These are phyloP conservation scores for Nemania abortiva DNA, from an alignment of 2,329 filamentous ascomycete species.

Conservation along the genomic window DNA sequence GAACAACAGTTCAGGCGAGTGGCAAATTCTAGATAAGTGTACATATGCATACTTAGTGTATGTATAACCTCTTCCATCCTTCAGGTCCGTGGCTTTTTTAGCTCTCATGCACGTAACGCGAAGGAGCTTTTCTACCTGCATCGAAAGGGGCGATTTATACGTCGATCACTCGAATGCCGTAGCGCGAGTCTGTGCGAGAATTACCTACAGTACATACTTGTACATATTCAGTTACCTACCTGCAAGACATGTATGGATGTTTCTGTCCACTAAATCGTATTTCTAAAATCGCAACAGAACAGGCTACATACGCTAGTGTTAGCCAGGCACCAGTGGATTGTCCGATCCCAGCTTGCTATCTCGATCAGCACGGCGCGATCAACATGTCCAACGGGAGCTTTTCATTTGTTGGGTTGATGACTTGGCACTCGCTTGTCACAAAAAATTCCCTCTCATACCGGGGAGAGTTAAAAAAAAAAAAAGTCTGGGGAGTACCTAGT, in stretches of 20 bases:
- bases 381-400: slow-evolving; percentile 16
- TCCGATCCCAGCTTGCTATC: slow-evolving; percentile 31
- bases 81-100: slow-evolving; percentile 3
- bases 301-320: slow-evolving; percentile 23
- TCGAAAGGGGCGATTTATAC: slow-evolving; percentile 28
- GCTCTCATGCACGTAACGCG: slow-evolving; percentile 36
- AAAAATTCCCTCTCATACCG: background rate
- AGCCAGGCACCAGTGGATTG: slow-evolving; percentile 34
- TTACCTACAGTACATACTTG: background rate
- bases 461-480: background rate
- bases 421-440: slow-evolving; percentile 23
- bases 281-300: slow-evolving; percentile 4
- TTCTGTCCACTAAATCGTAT: slow-evolving; percentile 1
- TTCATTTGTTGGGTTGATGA: slow-evolving; percentile 23
- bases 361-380: too few relatives aligned
- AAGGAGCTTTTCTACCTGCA: slow-evolving; percentile 30
- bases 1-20: background rate
- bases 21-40: background rate
- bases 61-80: slow-evolving; percentile 23
- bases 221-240: slow-evolving; percentile 1
- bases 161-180: slow-evolving; percentile 29
- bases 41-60: background rate
- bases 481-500: background rate
- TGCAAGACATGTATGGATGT: slow-evolving; percentile 30
- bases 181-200: background rate